Evolutionary conservation across 1,284 basidiomycete genomes (phyloP).

Genomic region (Coniferiporia weirii): DNA sequence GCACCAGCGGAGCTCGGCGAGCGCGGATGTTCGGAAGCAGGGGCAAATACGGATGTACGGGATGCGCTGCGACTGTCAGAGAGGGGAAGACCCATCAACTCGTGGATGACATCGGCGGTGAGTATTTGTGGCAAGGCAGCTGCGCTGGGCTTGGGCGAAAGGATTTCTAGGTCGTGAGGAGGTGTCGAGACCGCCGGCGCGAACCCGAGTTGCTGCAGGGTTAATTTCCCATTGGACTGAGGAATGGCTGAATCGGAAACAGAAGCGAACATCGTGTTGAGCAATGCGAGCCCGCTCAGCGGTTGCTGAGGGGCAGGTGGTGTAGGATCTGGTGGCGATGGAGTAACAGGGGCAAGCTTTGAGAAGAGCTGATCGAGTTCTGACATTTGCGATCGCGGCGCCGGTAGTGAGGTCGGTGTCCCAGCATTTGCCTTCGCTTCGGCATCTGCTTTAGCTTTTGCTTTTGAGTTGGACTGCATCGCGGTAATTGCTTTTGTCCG

Average conservation of each 20-base stretch:
- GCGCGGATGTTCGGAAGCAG: conserved; percentile 4
- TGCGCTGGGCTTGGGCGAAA: conserved; percentile 16
- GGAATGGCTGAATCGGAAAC: conserved; percentile 11
- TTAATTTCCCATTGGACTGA: conserved; percentile 1
- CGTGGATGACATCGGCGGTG: conserved; percentile 16
- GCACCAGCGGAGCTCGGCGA: conserved; percentile 14
- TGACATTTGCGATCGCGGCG: conserved; percentile 29
- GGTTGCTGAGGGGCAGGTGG: conserved; percentile 11
- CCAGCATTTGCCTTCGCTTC: background rate
- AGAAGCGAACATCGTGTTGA: conserved; percentile 26
- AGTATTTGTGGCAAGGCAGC: conserved; percentile 17
- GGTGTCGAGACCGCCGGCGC: conserved; percentile 5
- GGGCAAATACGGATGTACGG: conserved; percentile 11
- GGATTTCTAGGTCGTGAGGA: conserved; percentile 15
- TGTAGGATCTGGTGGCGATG: conserved; percentile 2
- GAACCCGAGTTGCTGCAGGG: conserved; percentile 3
- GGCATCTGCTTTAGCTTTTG: background rate
- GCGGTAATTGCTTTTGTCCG: conserved; percentile 10
- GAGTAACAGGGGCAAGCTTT: conserved; percentile 34
- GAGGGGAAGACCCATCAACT: conserved; percentile 16
- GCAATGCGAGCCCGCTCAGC: conserved; percentile 21
- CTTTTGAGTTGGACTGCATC: conserved; percentile 9
- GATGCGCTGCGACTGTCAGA: conserved; percentile 14
- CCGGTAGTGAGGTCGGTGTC: conserved; percentile 12
- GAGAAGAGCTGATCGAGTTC: conserved; percentile 62